These are phyloP conservation scores for Sarcodon aspratus DNA, from an alignment of 768 basidiomycete genomes.

Conservation along the genomic window DNA sequence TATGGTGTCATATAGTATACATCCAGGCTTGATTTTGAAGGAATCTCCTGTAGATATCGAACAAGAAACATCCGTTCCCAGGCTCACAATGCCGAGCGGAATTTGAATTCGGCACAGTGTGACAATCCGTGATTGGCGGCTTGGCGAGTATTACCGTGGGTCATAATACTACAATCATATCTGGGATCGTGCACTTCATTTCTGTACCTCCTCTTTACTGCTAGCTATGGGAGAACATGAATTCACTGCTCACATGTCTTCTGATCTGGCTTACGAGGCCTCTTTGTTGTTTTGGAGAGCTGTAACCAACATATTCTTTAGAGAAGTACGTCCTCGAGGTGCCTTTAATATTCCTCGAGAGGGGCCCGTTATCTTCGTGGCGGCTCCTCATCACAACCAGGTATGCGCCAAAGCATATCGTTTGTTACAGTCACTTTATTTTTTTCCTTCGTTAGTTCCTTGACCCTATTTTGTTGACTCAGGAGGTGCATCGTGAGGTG, in stretches of 20 bases:
- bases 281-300: conserved; percentile 78
- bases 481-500: conserved; percentile 81
- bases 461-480: conserved; percentile 75
- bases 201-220: no score
- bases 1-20: no score
- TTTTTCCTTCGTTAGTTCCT: conserved; percentile 51
- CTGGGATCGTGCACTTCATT: no score
- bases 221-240: background rate
- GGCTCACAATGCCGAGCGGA: no score
- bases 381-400: conserved; percentile 88
- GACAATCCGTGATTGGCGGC: no score
- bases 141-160: no score
- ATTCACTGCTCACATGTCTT: background rate
- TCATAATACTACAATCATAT: no score
- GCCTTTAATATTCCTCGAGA: conserved; percentile 89
- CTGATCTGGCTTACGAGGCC: conserved; percentile 47
- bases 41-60: no score
- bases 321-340: conserved; percentile 88
- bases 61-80: no score
- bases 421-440: background rate
- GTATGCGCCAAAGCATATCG: conserved; percentile 25
- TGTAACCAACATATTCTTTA: conserved; percentile 89
- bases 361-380: conserved; percentile 89
- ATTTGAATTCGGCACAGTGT: no score
- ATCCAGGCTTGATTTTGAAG: no score